Evolutionary conservation across 2,329 filamentous ascomycete species (phyloP).

Genomic region (Dothidotthia symphoricarpi): DNA sequence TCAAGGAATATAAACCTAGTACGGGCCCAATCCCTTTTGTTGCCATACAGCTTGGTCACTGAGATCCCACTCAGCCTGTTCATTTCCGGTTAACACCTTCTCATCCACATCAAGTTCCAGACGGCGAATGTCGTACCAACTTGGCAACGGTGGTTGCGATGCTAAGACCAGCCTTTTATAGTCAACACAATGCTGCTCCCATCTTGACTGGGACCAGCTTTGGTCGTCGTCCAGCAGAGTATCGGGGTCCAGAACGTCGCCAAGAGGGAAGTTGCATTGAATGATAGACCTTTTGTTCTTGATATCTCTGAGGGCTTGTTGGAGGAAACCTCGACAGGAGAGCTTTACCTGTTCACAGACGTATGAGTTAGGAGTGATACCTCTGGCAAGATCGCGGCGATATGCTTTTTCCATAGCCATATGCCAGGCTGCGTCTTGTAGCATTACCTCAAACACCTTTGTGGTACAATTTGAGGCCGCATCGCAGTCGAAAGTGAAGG

Average conservation of each 20-base stretch:
- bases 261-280: conserved; percentile 2
- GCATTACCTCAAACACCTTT: not conserved
- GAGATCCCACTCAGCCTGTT: too few species aligned
- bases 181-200: too few species aligned
- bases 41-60: too few species aligned
- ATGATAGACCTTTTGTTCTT: not conserved
- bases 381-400: too few species aligned
- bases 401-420: not conserved
- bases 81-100: too few species aligned
- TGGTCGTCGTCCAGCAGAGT: not conserved
- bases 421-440: conserved; percentile 3
- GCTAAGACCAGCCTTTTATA: too few species aligned
- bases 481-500: conserved; percentile 8
- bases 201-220: too few species aligned
- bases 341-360: too few species aligned
- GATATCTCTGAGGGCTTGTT: not conserved
- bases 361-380: not conserved
- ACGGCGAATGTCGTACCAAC: not conserved
- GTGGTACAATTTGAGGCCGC: conserved; percentile 1
- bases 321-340: too few species aligned
- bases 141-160: not conserved
- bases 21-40: too few species aligned
- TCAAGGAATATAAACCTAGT: too few species aligned
- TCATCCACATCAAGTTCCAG: not conserved
- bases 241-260: not conserved